Conservation (phyloP, 176 grass and related monocot genomes). For the Hordeum vulgare region MorexV3_pseudomolecules_assembly NC_058522.1:577763117-577763616, state of each 20-base stretch:
- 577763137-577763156: slow-evolving; percentile 24
- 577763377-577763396: slow-evolving; percentile 27
- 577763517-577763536: slow-evolving; percentile 23
- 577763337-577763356: slow-evolving; percentile 28
- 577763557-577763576: slow-evolving; percentile 31
- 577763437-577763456: slow-evolving; percentile 51
- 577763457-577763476: slow-evolving; percentile 47
- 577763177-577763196: slow-evolving; percentile 39
- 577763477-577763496: slow-evolving; percentile 27
- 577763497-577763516: slow-evolving; percentile 30
- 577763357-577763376: slow-evolving; percentile 35
- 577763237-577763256: slow-evolving; percentile 28
- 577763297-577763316: slow-evolving; percentile 26
- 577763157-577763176: slow-evolving; percentile 34
- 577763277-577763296: slow-evolving; percentile 21
- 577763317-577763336: slow-evolving; percentile 13
- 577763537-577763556: slow-evolving; percentile 40
- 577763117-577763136: slow-evolving; percentile 39
- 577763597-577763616: slow-evolving; percentile 37
- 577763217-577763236: slow-evolving; percentile 43
- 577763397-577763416: slow-evolving; percentile 32
- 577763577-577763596: slow-evolving; percentile 31
- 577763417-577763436: slow-evolving; percentile 33
- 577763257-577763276: slow-evolving; percentile 53
- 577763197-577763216: slow-evolving; percentile 22